These are phyloP conservation scores for Nasturtium officinale DNA, from an alignment of 345 rosid species.

Conservation along the genomic window DNA sequence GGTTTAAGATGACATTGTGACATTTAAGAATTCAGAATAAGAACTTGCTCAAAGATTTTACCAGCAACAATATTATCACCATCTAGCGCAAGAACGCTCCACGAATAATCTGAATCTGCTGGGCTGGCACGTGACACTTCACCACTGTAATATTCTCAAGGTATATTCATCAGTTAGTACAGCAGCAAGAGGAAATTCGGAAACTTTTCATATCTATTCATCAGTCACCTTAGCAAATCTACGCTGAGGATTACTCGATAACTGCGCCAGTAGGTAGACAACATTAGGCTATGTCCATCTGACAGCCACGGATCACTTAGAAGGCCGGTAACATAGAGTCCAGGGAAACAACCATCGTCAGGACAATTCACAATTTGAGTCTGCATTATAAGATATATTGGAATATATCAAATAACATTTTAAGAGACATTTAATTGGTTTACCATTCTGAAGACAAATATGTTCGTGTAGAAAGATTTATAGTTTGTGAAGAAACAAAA, in stretches of 20 bases:
- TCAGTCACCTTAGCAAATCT: conserved; percentile 61
- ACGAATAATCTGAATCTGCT: conserved; percentile 59
- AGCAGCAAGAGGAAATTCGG: conserved; percentile 2
- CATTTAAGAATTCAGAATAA: conserved; percentile 2
- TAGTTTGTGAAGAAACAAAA: conserved; percentile 7
- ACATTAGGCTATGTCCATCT: conserved; percentile 75
- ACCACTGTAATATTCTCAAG: conserved; percentile 57
- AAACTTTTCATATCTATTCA: conserved; percentile 15
- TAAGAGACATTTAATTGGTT: background rate
- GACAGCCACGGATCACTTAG: conserved; percentile 84
- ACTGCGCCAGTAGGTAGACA: conserved; percentile 79
- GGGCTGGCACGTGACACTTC: conserved; percentile 71
- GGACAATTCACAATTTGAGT: conserved; percentile 68
- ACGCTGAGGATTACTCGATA: conserved; percentile 69
- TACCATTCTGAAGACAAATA: background rate
- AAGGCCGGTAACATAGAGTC: conserved; percentile 63
- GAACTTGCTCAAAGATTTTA: conserved; percentile 42
- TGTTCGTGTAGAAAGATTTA: background rate
- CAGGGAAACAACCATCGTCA: conserved; percentile 80
- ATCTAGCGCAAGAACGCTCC: conserved; percentile 69
- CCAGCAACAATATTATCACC: conserved; percentile 83
- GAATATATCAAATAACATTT: conserved; percentile 9
- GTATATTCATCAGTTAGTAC: conserved; percentile 22
- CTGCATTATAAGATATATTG: conserved; percentile 48
- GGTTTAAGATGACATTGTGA: background rate